Conservation (phyloP, 2,329 filamentous ascomycete species). For the Cladosporium sp. region DNA sequence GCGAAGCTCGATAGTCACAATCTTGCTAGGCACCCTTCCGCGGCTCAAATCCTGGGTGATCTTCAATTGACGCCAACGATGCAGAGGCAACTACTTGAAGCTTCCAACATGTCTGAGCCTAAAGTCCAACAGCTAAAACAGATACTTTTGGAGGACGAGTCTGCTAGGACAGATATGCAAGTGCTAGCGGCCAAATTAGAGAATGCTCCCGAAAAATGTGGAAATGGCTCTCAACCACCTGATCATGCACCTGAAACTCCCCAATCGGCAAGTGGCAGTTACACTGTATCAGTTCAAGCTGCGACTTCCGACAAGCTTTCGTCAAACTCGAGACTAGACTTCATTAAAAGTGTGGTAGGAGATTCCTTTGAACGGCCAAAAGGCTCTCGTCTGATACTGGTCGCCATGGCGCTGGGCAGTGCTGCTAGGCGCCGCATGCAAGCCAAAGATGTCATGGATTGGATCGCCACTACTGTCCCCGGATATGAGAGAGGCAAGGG, state of each 20-base stretch:
- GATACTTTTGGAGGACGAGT: background rate
- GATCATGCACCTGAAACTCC: no score
- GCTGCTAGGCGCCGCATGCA: constrained; percentile 21
- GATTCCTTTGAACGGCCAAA: constrained; percentile 19
- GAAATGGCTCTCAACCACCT: no score
- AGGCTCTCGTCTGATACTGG: constrained; percentile 20
- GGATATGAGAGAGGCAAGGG: constrained; percentile 17
- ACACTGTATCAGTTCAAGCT: no score
- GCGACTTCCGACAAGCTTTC: no score
- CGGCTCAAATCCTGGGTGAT: background rate
- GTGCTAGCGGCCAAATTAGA: background rate
- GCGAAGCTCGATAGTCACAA: background rate
- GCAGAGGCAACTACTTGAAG: background rate
- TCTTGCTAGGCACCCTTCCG: background rate
- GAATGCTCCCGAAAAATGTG: no score
- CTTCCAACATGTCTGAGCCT: background rate
- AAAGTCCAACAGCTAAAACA: background rate
- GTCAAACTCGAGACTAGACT: background rate
- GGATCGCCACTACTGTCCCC: constrained; percentile 29
- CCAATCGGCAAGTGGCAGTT: no score
- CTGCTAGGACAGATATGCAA: background rate
- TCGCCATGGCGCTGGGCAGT: constrained; percentile 29
- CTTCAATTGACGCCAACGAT: background rate
- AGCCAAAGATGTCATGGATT: constrained; percentile 18
- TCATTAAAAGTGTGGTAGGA: constrained; percentile 16